Base-by-base conservation (phyloP, 2,329 filamentous ascomycete genomes). In the Chaetomium strumarium region DNA sequence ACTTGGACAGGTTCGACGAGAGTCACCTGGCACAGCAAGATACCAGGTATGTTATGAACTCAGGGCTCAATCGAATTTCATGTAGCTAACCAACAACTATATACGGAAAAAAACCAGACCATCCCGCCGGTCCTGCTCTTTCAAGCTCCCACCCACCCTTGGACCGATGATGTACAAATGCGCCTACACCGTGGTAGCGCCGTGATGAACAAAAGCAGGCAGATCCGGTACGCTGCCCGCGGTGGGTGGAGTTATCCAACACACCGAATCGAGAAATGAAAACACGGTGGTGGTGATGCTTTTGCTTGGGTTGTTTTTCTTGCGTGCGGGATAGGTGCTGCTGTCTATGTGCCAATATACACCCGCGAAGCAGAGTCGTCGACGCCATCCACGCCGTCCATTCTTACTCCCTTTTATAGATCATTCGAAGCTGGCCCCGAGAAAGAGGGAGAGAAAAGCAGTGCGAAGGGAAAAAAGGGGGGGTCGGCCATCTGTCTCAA, bases 341-440 rank as follows among this genome's bases (percentile, higher is more conserved):
- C 46, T 43, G 34, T 49, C 41, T 46, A 55, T 52, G 48, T 53
- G 19, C 54, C 47, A 56, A 53, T 46, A 42, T 53, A 14, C 45
- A 52, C 36, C 45, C 41, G 38, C 33, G 45, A 46, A 55, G 31
- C 30, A 20, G 38, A 52, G 7, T 16, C 12, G 34, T 16, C 8
- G 14, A n/a, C 34, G 5, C n/a, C 5, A 14, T 36, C n/a, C n/a
- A 5, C 34, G 14, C n/a, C 14, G 12, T 37, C 34, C 14, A 13
- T n/a, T n/a, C 5, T 24, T 20, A 19, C 24, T 16, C 14, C 13
- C 17, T 16, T 31, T 13, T 10, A 13, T 42, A 8, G 16, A 29
- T 16, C 16, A 47, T 31, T 7, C 31, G 36, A 11, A 49, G 39
- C 43, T 42, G 49, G 36, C 43, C 42, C n/a, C n/a, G n/a, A n/a